Conservation (phyloP, 345 rosid species). For the Populus davidiana region DNA sequence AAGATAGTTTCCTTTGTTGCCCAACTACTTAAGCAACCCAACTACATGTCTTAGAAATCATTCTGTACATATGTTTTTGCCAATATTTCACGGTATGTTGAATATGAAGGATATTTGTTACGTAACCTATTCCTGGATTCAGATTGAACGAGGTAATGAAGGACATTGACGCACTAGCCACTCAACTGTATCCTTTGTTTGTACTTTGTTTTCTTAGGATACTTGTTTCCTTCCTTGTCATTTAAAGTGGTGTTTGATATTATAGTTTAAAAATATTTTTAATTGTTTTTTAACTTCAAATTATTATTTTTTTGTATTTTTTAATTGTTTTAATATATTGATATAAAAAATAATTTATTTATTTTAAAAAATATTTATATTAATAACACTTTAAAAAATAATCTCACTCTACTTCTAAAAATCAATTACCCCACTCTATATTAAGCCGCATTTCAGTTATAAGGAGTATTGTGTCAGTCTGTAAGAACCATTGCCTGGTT, state of each 20-base stretch:
- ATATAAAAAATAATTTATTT: too few species aligned
- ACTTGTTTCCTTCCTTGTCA: neutral
- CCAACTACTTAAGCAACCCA: neutral
- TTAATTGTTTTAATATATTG: too few species aligned
- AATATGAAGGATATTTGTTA: neutral
- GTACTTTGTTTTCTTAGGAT: neutral
- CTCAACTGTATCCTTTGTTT: slow-evolving; percentile 75
- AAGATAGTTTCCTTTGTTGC: neutral
- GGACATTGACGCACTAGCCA: slow-evolving; percentile 61
- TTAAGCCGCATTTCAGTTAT: neutral
- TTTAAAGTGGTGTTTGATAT: too few species aligned
- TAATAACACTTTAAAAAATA: too few species aligned
- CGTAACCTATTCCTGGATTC: slow-evolving; percentile 19
- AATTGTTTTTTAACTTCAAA: too few species aligned
- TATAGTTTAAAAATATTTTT: too few species aligned
- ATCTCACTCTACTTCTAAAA: too few species aligned
- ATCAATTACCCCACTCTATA: neutral
- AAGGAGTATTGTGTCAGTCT: neutral
- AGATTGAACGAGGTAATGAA: slow-evolving; percentile 93
- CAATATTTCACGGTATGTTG: neutral
- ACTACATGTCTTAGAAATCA: too few species aligned
- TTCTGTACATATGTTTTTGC: neutral
- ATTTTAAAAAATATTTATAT: too few species aligned
- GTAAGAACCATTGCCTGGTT: too few species aligned
- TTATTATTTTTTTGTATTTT: too few species aligned